Evolutionary conservation across 768 basidiomycete genomes (phyloP).

Genomic region (Panaeolus papilionaceus): DNA sequence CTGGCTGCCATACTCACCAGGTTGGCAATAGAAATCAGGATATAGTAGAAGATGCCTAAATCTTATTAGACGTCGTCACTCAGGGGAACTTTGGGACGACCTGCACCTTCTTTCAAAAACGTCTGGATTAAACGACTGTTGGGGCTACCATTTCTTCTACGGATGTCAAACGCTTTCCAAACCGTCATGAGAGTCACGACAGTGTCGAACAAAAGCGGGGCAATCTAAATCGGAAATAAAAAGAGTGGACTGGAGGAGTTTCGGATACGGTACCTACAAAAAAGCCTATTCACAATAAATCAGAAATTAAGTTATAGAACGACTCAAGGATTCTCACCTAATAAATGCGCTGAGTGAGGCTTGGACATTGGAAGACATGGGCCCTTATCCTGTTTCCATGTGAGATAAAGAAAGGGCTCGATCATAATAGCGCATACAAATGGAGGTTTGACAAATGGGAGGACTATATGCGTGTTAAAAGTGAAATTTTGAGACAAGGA

Average conservation of each 20-base stretch:
- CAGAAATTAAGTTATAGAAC: constrained; percentile 21
- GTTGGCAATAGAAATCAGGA: constrained; percentile 87
- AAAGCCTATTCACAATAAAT: constrained; percentile 46
- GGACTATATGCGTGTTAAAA: constrained; percentile 45
- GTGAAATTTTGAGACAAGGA: constrained; percentile 16
- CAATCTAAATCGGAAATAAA: constrained; percentile 56
- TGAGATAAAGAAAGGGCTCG: constrained; percentile 13
- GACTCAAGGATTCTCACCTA: constrained; percentile 52
- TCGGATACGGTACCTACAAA: constrained; percentile 48
- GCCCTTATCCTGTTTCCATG: constrained; percentile 48
- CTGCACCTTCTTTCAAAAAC: constrained; percentile 78
- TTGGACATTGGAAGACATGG: constrained; percentile 85
- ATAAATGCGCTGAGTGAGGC: constrained; percentile 82
- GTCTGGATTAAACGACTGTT: constrained; percentile 84
- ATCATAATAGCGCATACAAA: constrained; percentile 46
- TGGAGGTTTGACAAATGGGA: constrained; percentile 70
- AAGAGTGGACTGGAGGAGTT: constrained; percentile 1
- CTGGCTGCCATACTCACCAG: constrained; percentile 44
- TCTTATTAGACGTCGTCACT: constrained; percentile 6
- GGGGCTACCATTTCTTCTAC: constrained; percentile 74
- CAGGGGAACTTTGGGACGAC: constrained; percentile 1
- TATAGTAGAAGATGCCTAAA: constrained; percentile 82
- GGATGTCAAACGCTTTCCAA: constrained; percentile 79
- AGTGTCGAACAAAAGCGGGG: constrained; percentile 82
- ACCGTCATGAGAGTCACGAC: constrained; percentile 83